Percentiles rank a stretch among this genome's conserved stretches.
Evolutionary conservation across 768 basidiomycete species (phyloP).

Genomic region (Termitomyces heimii): DNA sequence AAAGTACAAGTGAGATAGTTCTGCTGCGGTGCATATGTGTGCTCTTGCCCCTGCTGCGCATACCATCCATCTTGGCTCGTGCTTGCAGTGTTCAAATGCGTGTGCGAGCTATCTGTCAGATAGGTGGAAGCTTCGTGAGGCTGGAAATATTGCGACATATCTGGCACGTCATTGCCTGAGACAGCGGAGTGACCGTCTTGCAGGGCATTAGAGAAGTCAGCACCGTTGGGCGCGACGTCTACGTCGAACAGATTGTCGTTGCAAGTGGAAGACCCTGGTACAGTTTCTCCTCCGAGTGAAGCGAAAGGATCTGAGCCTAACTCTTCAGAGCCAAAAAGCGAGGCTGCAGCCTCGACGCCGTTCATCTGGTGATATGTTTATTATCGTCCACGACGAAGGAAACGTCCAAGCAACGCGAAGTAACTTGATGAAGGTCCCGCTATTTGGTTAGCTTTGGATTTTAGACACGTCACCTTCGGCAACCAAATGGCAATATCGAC

Average conservation of each 20-base stretch:
- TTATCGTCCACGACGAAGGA: constrained; percentile 5
- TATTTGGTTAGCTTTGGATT: constrained; percentile 33
- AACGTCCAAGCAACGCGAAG: neutral
- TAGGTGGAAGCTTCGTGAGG: constrained; percentile 9
- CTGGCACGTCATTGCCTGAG: constrained; percentile 1
- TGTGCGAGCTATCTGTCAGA: constrained; percentile 2
- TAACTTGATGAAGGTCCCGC: constrained; percentile 8
- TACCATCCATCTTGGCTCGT: constrained; percentile 23
- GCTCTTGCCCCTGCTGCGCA: constrained; percentile 20
- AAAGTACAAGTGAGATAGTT: constrained; percentile 6
- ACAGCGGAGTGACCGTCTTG: neutral
- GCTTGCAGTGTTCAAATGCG: constrained; percentile 2
- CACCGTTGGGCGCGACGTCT: constrained; percentile 6
- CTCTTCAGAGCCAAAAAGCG: constrained; percentile 71
- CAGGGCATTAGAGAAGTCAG: constrained; percentile 4
- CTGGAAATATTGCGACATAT: constrained; percentile 16
- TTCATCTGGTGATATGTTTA: constrained; percentile 35
- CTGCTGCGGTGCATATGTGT: constrained; percentile 18
- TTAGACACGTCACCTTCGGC: constrained; percentile 28
- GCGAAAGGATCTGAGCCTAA: constrained; percentile 59
- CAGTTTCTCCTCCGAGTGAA: constrained; percentile 35
- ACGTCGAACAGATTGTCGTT: constrained; percentile 14
- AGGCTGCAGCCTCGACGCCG: constrained; percentile 72
- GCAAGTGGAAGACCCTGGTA: constrained; percentile 16
- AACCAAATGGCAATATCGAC: neutral